Percentiles rank a stretch among this genome's conserved stretches.
Conservation (phyloP, 352 stramenopile species). For the Phytopythium ostracodes region DNA sequence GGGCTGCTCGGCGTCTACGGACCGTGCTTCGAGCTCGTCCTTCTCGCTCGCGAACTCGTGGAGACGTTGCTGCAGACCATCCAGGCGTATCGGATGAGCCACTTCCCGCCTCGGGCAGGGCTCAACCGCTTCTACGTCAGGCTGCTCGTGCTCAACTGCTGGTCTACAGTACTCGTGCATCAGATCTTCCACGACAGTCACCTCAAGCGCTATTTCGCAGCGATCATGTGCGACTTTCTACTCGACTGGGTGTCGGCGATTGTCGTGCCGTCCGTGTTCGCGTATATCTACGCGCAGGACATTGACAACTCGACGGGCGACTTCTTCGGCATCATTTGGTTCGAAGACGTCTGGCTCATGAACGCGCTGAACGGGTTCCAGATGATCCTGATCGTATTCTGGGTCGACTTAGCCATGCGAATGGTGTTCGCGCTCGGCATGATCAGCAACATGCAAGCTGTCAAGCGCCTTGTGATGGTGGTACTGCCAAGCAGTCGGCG, state of each 20-base stretch:
- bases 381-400: conserved; percentile 24
- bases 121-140: conserved; percentile 33
- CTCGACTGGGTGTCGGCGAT: conserved; percentile 26
- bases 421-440: conserved; percentile 30
- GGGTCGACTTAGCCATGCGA: conserved; percentile 19
- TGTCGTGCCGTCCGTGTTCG: conserved; percentile 18
- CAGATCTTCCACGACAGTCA: conserved; percentile 23
- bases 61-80: conserved; percentile 22
- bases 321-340: conserved; percentile 21
- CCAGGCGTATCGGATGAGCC: conserved; percentile 29
- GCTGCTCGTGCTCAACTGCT: conserved; percentile 30
- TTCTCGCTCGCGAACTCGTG: conserved; percentile 25
- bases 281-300: conserved; percentile 18
- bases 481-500: not conserved
- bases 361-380: conserved; percentile 31
- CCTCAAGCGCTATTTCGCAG: conserved; percentile 20
- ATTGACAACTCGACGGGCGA: conserved; percentile 10
- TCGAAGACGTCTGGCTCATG: conserved; percentile 27
- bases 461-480: conserved; percentile 15
- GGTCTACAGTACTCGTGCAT: conserved; percentile 28
- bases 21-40: conserved; percentile 22
- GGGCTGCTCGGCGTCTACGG: conserved; percentile 22
- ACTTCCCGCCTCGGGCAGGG: conserved; percentile 20
- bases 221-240: conserved; percentile 19
- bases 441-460: conserved; percentile 28